Conservation (phyloP, 2,329 filamentous ascomycete species). For the Coniella vitis region DNA sequence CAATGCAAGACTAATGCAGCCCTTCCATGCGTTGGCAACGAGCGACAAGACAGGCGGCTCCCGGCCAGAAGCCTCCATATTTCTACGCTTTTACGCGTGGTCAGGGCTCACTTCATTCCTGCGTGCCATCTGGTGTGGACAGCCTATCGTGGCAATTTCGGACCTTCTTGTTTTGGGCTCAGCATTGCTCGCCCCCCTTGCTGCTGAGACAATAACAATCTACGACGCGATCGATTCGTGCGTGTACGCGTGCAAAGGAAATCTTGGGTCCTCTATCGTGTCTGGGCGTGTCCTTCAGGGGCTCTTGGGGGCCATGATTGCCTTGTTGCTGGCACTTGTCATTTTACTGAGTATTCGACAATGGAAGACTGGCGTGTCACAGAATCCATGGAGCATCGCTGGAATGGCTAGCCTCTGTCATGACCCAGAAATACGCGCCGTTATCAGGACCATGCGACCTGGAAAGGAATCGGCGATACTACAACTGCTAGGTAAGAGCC, state of each 20-base stretch:
- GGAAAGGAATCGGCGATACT: not conserved
- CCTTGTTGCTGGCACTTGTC: slow-evolving; percentile 18
- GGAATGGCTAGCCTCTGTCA: slow-evolving; percentile 23
- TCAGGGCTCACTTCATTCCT: not conserved
- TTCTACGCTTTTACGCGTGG: slow-evolving; percentile 8
- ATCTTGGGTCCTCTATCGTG: not conserved
- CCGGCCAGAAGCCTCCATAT: not conserved
- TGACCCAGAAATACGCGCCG: slow-evolving; percentile 18
- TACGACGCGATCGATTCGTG: slow-evolving; percentile 4
- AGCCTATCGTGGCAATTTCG: slow-evolving; percentile 10
- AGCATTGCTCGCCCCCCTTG: slow-evolving; percentile 6
- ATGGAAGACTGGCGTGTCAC: slow-evolving; percentile 26
- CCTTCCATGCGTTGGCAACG: slow-evolving; percentile 11
- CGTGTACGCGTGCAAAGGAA: not conserved
- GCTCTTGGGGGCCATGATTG: slow-evolving; percentile 24
- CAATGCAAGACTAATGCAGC: slow-evolving; percentile 14
- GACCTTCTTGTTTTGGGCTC: slow-evolving; percentile 8
- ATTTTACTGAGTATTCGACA: slow-evolving; percentile 20
- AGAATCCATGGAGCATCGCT: slow-evolving; percentile 31
- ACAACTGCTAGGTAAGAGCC: not conserved
- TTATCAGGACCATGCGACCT: not conserved
- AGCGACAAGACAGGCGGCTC: not conserved
- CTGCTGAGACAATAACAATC: slow-evolving; percentile 6
- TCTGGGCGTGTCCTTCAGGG: slow-evolving; percentile 15
- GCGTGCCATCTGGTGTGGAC: not conserved